Base-by-base conservation (phyloP, 768 basidiomycete genomes). In the Rhizopogon roseolus region DNA sequence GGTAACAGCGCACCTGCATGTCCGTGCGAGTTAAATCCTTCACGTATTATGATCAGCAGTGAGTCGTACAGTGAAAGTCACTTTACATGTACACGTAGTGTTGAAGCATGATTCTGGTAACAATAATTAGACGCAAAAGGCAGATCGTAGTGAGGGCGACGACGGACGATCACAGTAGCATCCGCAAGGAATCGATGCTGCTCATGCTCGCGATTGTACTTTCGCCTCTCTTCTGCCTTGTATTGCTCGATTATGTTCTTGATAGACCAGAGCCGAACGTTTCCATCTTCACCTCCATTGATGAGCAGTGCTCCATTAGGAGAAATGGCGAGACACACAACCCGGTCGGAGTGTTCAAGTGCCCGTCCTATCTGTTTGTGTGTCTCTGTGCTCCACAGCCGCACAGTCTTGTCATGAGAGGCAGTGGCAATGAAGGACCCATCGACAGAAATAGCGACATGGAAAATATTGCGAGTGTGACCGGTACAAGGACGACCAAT, bases 381-480 rank as follows among this genome's bases (percentile, higher is more conserved):
- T 36, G 67, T 60, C 25, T 43, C 57, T 1, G 68, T 60, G 55
- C 64, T 62, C 68, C 68, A 69, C 2, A 69, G 45, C 43, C 69
- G 68, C 60, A 70, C 55, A 54, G 60, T 54, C 14, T 56, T 56
- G 52, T 66, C 64, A 3, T 65, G 62, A 1, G 66, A 71, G 17
- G 69, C 70, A 27, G 70, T 68, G 10, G 64, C 68, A 27, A 71
- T 64, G 44, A 56, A 68, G 16, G 54, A 55, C 25, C 70, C 63
- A 10, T 70, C 62, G 6, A 66, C 62, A 16, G 67, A 69, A 27
- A 69, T 60, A 40, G 67, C 60, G 52, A 69, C 22, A 22, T 62
- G 50, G 67, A 70, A 22, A 22, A 22, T 22, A 3, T 22, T 22
- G 22, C 22, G 22, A 13, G 59, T 57, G 49, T 69, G 65, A 41